Evolutionary conservation across 345 rosid genomes (phyloP).

Genomic region (Eucalyptus marginata): DNA sequence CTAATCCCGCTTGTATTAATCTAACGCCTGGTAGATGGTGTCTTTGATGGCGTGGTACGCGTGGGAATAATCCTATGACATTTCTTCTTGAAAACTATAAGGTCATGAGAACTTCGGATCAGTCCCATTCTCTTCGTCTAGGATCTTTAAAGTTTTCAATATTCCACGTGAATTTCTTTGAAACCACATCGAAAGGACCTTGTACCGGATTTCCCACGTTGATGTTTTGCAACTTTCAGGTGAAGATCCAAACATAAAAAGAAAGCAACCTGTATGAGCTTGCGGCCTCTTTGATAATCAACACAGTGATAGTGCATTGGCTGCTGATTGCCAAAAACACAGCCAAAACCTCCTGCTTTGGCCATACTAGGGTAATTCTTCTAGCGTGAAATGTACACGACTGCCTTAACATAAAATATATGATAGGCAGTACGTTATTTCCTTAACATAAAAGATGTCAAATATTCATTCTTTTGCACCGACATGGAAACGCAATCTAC

Average conservation of each 20-base stretch:
- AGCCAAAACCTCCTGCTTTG: background rate
- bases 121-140: background rate
- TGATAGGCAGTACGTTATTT: background rate
- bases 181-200: background rate
- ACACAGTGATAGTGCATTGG: background rate
- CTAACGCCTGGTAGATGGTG: background rate
- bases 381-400: too few species aligned
- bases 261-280: background rate
- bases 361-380: background rate
- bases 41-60: background rate
- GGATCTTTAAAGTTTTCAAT: background rate
- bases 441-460: background rate
- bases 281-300: background rate
- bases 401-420: background rate
- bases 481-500: fast-evolving
- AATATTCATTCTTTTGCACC: background rate
- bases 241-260: background rate
- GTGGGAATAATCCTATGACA: too few species aligned
- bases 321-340: background rate
- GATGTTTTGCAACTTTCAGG: background rate
- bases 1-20: background rate
- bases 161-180: background rate
- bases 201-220: background rate
- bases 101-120: too few species aligned
- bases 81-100: too few species aligned